Percentiles rank a stretch among this genome's conserved stretches.
Conservation (phyloP, 2,329 filamentous ascomycete genomes). For the Dothiorella sarmentorum region DNA sequence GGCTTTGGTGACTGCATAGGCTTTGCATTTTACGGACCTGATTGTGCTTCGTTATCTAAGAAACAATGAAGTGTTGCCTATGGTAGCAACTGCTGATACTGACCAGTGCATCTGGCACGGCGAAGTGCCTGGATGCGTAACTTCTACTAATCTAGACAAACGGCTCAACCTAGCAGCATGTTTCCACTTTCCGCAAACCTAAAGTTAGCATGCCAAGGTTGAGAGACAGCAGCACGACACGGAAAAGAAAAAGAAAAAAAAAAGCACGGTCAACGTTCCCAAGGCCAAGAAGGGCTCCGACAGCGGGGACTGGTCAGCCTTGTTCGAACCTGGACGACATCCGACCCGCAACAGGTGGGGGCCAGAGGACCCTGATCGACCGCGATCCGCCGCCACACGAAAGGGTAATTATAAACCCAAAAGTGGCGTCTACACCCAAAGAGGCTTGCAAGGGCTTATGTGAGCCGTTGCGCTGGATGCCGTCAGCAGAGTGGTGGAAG, state of each 20-base stretch:
- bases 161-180: no score
- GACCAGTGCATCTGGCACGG: no score
- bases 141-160: no score
- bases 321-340: background rate
- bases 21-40: no score
- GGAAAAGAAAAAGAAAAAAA: background rate
- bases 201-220: no score
- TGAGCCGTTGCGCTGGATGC: background rate
- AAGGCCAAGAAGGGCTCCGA: background rate
- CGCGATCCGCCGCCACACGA: background rate
- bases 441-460: background rate
- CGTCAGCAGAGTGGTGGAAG: constrained; percentile 3
- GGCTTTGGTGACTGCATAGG: no score
- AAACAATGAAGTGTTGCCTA: no score
- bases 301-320: background rate
- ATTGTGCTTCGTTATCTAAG: no score
- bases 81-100: no score
- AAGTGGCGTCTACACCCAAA: background rate
- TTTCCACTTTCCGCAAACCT: no score
- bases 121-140: no score
- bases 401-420: background rate
- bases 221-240: no score
- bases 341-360: background rate
- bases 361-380: background rate
- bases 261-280: background rate